Evolutionary conservation across 2,329 filamentous ascomycete species (phyloP).

Genomic region (Colletotrichum tamarilloi): DNA sequence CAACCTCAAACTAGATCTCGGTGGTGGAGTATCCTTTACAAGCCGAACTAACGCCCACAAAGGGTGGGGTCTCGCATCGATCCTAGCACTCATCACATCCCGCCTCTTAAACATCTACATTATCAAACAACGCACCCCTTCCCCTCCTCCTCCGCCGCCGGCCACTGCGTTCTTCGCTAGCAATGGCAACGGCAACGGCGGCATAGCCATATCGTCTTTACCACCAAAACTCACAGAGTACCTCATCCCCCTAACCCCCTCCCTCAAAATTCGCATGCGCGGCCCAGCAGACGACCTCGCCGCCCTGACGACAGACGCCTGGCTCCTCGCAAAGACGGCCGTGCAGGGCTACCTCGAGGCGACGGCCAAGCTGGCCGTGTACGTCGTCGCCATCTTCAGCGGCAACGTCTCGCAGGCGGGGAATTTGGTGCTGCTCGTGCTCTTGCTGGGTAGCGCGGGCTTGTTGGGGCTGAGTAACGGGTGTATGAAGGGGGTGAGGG

Average conservation of each 20-base stretch:
- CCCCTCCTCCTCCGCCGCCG: background rate
- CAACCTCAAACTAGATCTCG: background rate
- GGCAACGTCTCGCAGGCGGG: slow-evolving; percentile 66
- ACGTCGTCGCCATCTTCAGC: slow-evolving; percentile 64
- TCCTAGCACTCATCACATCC: slow-evolving; percentile 62
- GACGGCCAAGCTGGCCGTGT: slow-evolving; percentile 66
- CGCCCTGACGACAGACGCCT: slow-evolving; percentile 67
- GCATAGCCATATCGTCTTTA: slow-evolving; percentile 22
- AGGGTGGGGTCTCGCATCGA: slow-evolving; percentile 59
- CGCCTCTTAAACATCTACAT: slow-evolving; percentile 67
- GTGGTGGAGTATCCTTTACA: background rate
- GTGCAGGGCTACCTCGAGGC: slow-evolving; percentile 64
- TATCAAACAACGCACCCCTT: slow-evolving; percentile 60
- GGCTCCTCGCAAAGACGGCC: slow-evolving; percentile 64
- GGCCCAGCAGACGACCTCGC: slow-evolving; percentile 67
- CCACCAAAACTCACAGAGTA: slow-evolving; percentile 54
- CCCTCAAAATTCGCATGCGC: slow-evolving; percentile 62
- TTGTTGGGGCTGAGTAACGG: slow-evolving; percentile 66
- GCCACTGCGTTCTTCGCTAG: background rate
- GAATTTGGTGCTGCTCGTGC: slow-evolving; percentile 60
- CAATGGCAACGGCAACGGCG: background rate
- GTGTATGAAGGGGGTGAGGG: slow-evolving; percentile 56
- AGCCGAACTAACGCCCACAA: slow-evolving; percentile 35
- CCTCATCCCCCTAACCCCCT: slow-evolving; percentile 62
- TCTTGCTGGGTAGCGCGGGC: slow-evolving; percentile 64